phyloP scores from a whole-genome alignment of 495 filamentous ascomycete genomes.

The Tuber brumale region DNA sequence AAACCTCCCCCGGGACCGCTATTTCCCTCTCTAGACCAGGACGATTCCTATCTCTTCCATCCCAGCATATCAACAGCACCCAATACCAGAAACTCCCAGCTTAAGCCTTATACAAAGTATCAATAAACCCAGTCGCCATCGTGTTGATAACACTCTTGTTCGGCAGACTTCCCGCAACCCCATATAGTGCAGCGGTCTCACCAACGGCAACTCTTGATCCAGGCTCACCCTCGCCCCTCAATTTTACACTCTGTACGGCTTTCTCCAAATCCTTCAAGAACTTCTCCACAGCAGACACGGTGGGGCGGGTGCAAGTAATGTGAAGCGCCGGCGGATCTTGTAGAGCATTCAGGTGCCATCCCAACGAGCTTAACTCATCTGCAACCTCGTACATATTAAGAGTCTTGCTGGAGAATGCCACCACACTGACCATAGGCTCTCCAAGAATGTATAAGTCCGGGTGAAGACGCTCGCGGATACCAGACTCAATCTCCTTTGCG shows the following conservation, averaged over 20 bases:
- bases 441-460: constrained; percentile 74
- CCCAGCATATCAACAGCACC: background rate
- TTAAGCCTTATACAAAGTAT: constrained; percentile 91
- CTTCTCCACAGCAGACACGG: constrained; percentile 69
- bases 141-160: constrained; percentile 92
- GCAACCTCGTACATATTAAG: constrained; percentile 84
- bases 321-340: constrained; percentile 92
- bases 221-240: constrained; percentile 60
- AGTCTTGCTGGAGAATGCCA: constrained; percentile 73
- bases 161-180: constrained; percentile 87
- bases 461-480: constrained; percentile 62
- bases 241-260: constrained; percentile 69
- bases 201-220: constrained; percentile 63
- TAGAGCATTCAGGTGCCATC: constrained; percentile 94
- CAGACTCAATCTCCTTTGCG: constrained; percentile 71
- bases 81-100: background rate
- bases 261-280: constrained; percentile 70
- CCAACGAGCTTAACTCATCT: constrained; percentile 69
- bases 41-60: background rate
- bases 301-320: constrained; percentile 86
- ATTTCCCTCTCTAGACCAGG: background rate
- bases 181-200: constrained; percentile 85
- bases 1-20: background rate
- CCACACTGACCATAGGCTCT: constrained; percentile 77
- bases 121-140: constrained; percentile 83